Base-by-base conservation (phyloP, 169 alveolate species). In the Plasmodium adleri region DNA sequence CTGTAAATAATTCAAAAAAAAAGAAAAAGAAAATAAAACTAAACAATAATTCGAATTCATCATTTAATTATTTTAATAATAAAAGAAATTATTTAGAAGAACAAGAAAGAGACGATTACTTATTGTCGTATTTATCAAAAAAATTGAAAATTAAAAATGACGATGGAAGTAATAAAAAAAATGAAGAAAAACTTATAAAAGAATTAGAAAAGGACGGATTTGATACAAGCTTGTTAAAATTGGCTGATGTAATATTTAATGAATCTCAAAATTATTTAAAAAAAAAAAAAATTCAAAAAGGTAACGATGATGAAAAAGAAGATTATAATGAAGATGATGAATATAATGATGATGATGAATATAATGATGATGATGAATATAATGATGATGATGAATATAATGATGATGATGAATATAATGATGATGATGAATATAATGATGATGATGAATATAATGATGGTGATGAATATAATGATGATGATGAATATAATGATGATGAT, bases 61-160 rank as follows among this genome's bases (percentile, higher is more conserved):
- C 28, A 13, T 49, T 22, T 32, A 67, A 60, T 47, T 45, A 56
- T 70, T 32, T 32, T 32, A 32, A 32, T 32, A 32, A 32, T 32
- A 32, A 32, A 32, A 32, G 45, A 32, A 88, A 91, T 64, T 26
- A 87, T 76, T 43, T 75, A 39, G 88, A 64, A 63, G 75, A 89
- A 68, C 78, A 74, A 72, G 54, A 91, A 80, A 56, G 93, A 88
- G 88, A 92, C 74, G 80, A 74, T 86, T 56, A 63, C 54, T 54
- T 94, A 73, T 43, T 94, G 86, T 26, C 93, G 56, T 80, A 91
- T 60, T 75, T 91, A 43, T 71, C 85, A 54, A 75, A 90, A 66
- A 75, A 90, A 54, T 83, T 88, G 22, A 74, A 83, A 22, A 49
- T 90, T 12, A 88, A 62, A 39, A 59, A 28, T 58, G 49, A 62